These are phyloP conservation scores for Flaveria floridana DNA, from an alignment of 140 eudicot species.

Conservation along the genomic window DNA sequence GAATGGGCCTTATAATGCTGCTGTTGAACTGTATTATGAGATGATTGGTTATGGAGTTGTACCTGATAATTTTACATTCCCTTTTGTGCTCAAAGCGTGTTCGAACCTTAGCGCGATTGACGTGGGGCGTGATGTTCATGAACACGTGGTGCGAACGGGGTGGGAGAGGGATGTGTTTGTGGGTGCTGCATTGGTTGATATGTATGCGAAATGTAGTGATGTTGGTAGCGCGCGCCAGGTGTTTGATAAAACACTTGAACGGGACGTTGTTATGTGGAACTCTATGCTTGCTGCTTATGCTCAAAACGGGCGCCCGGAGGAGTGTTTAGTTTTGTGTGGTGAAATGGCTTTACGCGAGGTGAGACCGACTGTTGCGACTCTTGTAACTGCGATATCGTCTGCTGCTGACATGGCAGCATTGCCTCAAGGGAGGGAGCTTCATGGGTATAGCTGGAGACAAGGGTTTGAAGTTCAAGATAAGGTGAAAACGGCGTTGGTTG, in stretches of 20 bases:
- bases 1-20: conserved; percentile 65
- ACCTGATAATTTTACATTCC: conserved; percentile 77
- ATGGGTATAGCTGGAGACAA: conserved; percentile 62
- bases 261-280: conserved; percentile 84
- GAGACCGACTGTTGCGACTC: conserved; percentile 69
- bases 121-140: conserved; percentile 64
- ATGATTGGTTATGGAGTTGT: conserved; percentile 58
- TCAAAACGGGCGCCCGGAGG: conserved; percentile 66
- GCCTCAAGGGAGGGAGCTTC: conserved; percentile 73
- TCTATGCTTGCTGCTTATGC: conserved; percentile 77
- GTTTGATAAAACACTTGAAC: conserved; percentile 53
- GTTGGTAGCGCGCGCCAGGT: conserved; percentile 53
- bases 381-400: conserved; percentile 64
- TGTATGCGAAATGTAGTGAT: conserved; percentile 77
- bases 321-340: conserved; percentile 52
- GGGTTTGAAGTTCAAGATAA: conserved; percentile 63
- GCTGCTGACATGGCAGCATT: conserved; percentile 62
- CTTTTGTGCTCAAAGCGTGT: conserved; percentile 81
- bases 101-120: conserved; percentile 48
- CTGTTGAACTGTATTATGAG: conserved; percentile 43
- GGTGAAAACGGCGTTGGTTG: conserved; percentile 69
- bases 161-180: conserved; percentile 79
- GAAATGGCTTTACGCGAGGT: conserved; percentile 51
- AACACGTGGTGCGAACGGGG: conserved; percentile 50
- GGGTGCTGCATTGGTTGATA: conserved; percentile 76